Conservation (phyloP, 305 asterid genomes). For the Petunia hybrid region DNA sequence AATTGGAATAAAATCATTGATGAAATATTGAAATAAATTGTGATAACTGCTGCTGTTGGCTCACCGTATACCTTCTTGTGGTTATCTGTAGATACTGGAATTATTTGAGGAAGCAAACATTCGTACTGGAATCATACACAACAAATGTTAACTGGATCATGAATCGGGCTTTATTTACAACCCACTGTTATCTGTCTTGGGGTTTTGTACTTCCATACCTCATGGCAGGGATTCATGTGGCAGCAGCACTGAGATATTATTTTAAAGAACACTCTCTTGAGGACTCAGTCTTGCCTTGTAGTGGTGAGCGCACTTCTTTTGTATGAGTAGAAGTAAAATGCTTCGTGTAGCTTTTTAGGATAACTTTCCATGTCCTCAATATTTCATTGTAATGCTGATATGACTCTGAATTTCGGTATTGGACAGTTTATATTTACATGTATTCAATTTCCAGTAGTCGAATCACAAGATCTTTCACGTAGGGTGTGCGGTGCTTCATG, state of each 20-base stretch:
- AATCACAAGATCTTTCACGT: neutral
- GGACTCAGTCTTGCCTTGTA: conserved; percentile 60
- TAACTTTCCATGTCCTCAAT: neutral
- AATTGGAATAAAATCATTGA: conserved; percentile 27
- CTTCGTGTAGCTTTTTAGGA: neutral
- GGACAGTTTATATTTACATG: neutral
- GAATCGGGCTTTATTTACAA: conserved; percentile 91
- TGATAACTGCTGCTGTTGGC: conserved; percentile 21
- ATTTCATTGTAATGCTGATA: neutral
- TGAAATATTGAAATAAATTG: neutral
- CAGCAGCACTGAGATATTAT: conserved; percentile 76
- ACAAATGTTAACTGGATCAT: conserved; percentile 85
- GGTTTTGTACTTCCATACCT: conserved; percentile 84
- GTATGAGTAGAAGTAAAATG: conserved; percentile 19
- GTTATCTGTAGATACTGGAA: conserved; percentile 85
- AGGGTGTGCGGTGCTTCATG: neutral
- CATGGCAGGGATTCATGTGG: conserved; percentile 78
- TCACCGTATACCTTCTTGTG: conserved; percentile 23
- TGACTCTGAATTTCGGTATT: neutral
- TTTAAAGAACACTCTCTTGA: conserved; percentile 61
- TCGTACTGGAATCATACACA: conserved; percentile 93
- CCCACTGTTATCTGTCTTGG: conserved; percentile 96
- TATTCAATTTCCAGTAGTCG: neutral
- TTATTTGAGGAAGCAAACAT: conserved; percentile 97
- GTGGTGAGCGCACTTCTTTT: conserved; percentile 57